Evolutionary conservation across 257 asterid species (phyloP).

Genomic region (Perilla frutescens): DNA sequence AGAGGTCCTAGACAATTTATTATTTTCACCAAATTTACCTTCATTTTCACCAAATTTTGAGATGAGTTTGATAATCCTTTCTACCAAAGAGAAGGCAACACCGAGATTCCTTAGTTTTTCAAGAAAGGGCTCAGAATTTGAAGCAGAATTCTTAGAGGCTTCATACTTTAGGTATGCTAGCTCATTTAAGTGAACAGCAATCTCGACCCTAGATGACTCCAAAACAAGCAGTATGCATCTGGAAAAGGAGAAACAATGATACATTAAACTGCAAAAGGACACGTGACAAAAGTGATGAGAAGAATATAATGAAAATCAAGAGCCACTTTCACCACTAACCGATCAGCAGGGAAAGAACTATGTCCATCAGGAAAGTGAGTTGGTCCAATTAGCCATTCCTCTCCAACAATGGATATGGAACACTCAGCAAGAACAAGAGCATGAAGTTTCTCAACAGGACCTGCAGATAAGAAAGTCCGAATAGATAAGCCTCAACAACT

Average conservation of each 20-base stretch:
- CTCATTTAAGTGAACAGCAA: constrained; percentile 87
- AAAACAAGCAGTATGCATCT: constrained; percentile 86
- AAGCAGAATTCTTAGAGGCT: constrained; percentile 55
- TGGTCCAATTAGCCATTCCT: constrained; percentile 74
- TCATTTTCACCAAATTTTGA: constrained; percentile 68
- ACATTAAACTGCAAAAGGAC: constrained; percentile 10
- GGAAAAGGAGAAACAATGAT: constrained; percentile 28
- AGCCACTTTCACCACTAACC: constrained; percentile 50
- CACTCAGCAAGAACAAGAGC: constrained; percentile 82
- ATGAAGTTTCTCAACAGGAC: constrained; percentile 70
- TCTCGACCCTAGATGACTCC: constrained; percentile 93
- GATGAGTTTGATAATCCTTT: constrained; percentile 78
- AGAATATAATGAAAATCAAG: constrained; percentile 20
- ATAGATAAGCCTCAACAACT: constrained; percentile 15
- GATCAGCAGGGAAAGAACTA: constrained; percentile 58
- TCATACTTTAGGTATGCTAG: constrained; percentile 82
- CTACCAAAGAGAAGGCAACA: constrained; percentile 76
- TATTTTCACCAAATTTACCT: constrained; percentile 42
- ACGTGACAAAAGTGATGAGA: constrained; percentile 13
- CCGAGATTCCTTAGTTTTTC: constrained; percentile 73
- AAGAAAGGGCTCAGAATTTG: constrained; percentile 51
- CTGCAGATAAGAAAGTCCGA: constrained; percentile 51
- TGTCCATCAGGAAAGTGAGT: constrained; percentile 47
- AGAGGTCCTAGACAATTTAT: constrained; percentile 25
- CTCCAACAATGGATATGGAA: constrained; percentile 72